These are phyloP conservation scores for Luvunga scandens DNA, from an alignment of 345 rosid genomes.

Conservation along the genomic window DNA sequence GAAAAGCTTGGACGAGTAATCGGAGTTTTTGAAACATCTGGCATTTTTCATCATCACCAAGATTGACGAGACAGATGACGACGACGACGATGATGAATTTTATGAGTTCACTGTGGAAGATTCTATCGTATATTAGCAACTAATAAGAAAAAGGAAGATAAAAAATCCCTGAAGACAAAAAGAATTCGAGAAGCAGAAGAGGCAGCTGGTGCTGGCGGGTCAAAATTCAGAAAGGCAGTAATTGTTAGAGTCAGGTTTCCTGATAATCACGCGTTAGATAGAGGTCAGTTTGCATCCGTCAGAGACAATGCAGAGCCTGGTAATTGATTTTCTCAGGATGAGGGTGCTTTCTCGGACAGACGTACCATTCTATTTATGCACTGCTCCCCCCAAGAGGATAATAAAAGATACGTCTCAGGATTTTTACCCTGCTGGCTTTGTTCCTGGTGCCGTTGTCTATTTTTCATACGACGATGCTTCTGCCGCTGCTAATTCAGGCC, in stretches of 20 bases:
- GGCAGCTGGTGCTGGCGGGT: slow-evolving; percentile 51
- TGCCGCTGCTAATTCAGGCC: slow-evolving; percentile 34
- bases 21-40: slow-evolving; percentile 68
- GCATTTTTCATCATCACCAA: slow-evolving; percentile 28
- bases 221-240: slow-evolving; percentile 71
- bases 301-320: slow-evolving; percentile 66
- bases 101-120: slow-evolving; percentile 84
- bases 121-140: slow-evolving; percentile 47
- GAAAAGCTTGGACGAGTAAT: slow-evolving; percentile 74
- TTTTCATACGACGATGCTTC: slow-evolving; percentile 60
- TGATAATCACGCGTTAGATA: slow-evolving; percentile 66
- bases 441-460: slow-evolving; percentile 94
- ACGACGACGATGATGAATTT: slow-evolving; percentile 5
- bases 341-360: slow-evolving; percentile 57
- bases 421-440: slow-evolving; percentile 74
- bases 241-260: slow-evolving; percentile 77
- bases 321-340: slow-evolving; percentile 58
- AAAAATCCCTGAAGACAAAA: slow-evolving; percentile 64
- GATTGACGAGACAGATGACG: slow-evolving; percentile 66
- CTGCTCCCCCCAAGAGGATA: slow-evolving; percentile 87
- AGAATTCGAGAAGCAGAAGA: slow-evolving; percentile 84
- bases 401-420: slow-evolving; percentile 71
- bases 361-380: slow-evolving; percentile 62
- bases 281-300: slow-evolving; percentile 84
- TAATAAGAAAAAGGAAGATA: slow-evolving; percentile 81